These are phyloP conservation scores for Phtheirospermum japonicum DNA, from an alignment of 257 asterid genomes.

Conservation along the genomic window DNA sequence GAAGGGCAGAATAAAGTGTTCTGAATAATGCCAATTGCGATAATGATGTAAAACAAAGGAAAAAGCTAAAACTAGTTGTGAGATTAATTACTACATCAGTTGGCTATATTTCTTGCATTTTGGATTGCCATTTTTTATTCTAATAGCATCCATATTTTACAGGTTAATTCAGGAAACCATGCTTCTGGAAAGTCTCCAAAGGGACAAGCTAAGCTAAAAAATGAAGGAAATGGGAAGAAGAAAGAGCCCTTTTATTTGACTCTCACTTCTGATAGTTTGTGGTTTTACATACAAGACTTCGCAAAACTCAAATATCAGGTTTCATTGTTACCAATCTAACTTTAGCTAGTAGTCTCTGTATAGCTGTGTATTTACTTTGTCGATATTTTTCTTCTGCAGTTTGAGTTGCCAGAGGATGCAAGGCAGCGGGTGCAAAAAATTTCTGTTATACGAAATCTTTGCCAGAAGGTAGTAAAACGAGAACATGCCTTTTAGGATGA, in stretches of 20 bases:
- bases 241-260: constrained; percentile 52
- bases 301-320: constrained; percentile 84
- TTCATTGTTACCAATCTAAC: constrained; percentile 18
- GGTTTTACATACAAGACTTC: constrained; percentile 80
- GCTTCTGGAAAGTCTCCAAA: constrained; percentile 45
- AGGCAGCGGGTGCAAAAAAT: constrained; percentile 56
- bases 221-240: constrained; percentile 47
- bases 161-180: constrained; percentile 54
- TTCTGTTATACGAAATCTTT: constrained; percentile 72
- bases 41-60: constrained; percentile 15
- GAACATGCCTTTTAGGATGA: not conserved
- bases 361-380: constrained; percentile 12
- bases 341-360: constrained; percentile 2
- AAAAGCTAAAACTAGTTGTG: constrained; percentile 14
- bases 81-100: constrained; percentile 12
- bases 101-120: constrained; percentile 11
- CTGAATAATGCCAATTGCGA: not conserved
- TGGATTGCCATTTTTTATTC: constrained; percentile 18
- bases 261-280: constrained; percentile 66
- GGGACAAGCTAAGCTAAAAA: constrained; percentile 54
- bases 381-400: constrained; percentile 41
- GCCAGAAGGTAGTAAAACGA: constrained; percentile 60
- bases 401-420: constrained; percentile 69
- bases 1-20: constrained; percentile 1
- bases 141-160: constrained; percentile 25